These are phyloP conservation scores for Camelina neglecta DNA, from an alignment of 345 rosid species.

Conservation along the genomic window DNA sequence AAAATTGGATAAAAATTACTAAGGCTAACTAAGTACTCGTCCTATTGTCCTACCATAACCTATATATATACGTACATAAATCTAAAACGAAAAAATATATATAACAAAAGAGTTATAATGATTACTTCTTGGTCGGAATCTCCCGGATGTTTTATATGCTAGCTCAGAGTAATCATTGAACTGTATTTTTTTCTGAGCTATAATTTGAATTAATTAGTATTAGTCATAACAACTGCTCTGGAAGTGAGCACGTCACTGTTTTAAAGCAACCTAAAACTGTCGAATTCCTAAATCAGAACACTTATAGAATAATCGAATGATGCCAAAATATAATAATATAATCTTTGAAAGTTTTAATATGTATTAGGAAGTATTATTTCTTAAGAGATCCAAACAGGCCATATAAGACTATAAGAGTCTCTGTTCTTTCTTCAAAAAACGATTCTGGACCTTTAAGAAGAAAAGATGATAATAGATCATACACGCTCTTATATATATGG, in stretches of 20 bases:
- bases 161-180: conserved; percentile 16
- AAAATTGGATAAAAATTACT: not conserved
- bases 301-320: not conserved
- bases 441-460: not conserved
- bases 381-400: not conserved
- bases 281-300: conserved; percentile 6
- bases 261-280: conserved; percentile 1
- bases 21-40: conserved; percentile 6
- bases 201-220: not conserved
- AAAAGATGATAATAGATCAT: conserved; percentile 1
- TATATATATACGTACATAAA: not conserved
- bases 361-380: not conserved
- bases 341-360: not conserved
- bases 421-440: not conserved
- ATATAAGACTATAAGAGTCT: not conserved
- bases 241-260: conserved; percentile 16
- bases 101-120: not conserved
- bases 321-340: not conserved
- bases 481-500: conserved; percentile 4
- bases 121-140: conserved; percentile 19
- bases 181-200: not conserved
- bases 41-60: not conserved
- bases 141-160: conserved; percentile 18
- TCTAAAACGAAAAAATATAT: not conserved
- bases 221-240: not conserved